A percentile compares a stretch with the other conserved stretches of the same genome.
Conservation (phyloP, 1,284 basidiomycete species). For the Cryptococcus neoformans region DNA sequence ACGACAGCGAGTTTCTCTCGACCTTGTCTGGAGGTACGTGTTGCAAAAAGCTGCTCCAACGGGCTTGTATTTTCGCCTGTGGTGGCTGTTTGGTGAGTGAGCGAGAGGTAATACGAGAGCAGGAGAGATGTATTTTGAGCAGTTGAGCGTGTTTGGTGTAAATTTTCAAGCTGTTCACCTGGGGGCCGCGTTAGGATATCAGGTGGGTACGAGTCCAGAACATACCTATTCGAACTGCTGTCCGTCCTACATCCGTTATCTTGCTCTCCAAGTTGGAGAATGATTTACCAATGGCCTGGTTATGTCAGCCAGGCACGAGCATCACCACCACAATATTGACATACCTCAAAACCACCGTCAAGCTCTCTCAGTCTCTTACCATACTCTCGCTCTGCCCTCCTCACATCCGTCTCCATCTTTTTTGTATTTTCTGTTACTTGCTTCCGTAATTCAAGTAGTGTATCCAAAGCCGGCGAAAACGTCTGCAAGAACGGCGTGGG, state of each 20-base stretch:
- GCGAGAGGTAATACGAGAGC: constrained; percentile 93
- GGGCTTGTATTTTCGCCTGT: constrained; percentile 32
- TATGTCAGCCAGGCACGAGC: too few species aligned
- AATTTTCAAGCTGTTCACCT: constrained; percentile 95
- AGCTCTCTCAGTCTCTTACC: constrained; percentile 89
- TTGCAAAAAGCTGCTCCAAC: constrained; percentile 49
- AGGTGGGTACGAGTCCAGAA: too few species aligned
- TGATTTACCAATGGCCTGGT: constrained; percentile 72
- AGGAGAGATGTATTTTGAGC: constrained; percentile 93
- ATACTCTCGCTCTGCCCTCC: constrained; percentile 88
- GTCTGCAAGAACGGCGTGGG: constrained; percentile 88
- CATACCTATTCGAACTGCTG: constrained; percentile 86
- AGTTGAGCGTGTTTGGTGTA: constrained; percentile 86
- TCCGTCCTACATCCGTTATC: constrained; percentile 91
- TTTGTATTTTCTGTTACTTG: constrained; percentile 86
- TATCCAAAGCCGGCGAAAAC: constrained; percentile 86
- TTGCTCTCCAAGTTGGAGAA: constrained; percentile 78
- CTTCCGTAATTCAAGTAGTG: constrained; percentile 75
- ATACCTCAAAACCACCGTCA: constrained; percentile 83
- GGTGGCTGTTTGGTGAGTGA: constrained; percentile 79
- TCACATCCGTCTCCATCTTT: constrained; percentile 86
- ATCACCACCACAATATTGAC: constrained; percentile 4
- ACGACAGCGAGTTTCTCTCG: constrained; percentile 85
- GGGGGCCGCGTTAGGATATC: background rate
- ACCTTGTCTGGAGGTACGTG: constrained; percentile 68